Evolutionary conservation across 768 basidiomycete species (phyloP).

Genomic region (Coprinopsis sp.): DNA sequence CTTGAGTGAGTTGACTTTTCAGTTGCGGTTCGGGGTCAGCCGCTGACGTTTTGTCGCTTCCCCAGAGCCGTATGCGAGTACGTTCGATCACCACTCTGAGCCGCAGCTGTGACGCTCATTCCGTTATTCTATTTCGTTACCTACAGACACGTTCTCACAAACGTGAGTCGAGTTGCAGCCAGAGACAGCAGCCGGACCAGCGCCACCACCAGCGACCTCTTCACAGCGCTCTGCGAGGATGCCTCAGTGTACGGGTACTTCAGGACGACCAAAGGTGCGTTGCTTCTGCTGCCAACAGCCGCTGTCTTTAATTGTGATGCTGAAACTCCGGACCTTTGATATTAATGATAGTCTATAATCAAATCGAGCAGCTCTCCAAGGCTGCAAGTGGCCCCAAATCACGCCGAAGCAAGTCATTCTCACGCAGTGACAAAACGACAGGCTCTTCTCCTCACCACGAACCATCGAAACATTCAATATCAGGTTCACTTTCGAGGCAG

Average conservation of each 20-base stretch:
- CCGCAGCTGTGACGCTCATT: conserved; percentile 4
- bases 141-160: conserved; percentile 75
- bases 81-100: conserved; percentile 24
- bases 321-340: conserved; percentile 14
- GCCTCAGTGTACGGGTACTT: conserved; percentile 81
- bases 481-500: conserved; percentile 30
- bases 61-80: conserved; percentile 84
- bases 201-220: conserved; percentile 78
- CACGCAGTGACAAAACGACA: conserved; percentile 46
- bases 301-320: conserved; percentile 9
- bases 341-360: conserved; percentile 64
- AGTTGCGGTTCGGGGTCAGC: conserved; percentile 12
- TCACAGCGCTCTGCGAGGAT: conserved; percentile 87
- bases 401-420: conserved; percentile 66
- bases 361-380: conserved; percentile 68
- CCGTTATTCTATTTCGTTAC: conserved; percentile 12
- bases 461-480: conserved; percentile 28
- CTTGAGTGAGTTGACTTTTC: conserved; percentile 67
- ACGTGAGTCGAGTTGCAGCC: conserved; percentile 78
- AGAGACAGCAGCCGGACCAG: conserved; percentile 77
- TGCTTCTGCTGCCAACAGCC: conserved; percentile 28
- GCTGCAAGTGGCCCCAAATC: conserved; percentile 43
- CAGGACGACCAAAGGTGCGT: conserved; percentile 76
- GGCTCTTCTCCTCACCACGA: conserved; percentile 43
- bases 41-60: conserved; percentile 22